Evolutionary conservation across 2,329 filamentous ascomycete genomes (phyloP).

Genomic region (Pseudocercospora musae): DNA sequence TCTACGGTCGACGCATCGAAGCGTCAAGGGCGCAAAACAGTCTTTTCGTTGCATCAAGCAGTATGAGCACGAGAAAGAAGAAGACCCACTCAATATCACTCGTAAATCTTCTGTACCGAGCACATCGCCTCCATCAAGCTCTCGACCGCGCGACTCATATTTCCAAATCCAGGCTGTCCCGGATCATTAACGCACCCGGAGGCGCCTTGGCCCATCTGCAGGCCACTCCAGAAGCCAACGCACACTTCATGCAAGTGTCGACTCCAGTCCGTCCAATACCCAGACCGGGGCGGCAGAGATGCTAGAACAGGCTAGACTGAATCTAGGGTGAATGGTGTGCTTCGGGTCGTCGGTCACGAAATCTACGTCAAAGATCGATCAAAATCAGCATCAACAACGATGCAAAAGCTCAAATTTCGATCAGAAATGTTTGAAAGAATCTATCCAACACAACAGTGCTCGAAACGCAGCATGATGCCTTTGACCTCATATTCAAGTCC

Average conservation of each 20-base stretch:
- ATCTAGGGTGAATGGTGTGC: constrained; percentile 5
- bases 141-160: no score
- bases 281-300: neutral
- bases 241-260: neutral
- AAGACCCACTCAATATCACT: no score
- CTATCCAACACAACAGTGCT: no score
- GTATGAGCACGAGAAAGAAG: no score
- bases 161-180: neutral
- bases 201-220: neutral
- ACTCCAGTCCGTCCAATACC: neutral
- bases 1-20: no score
- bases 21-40: no score
- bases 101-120: no score
- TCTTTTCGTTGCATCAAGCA: no score
- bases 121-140: no score
- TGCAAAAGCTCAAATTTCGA: neutral
- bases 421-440: no score
- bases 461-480: no score
- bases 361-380: neutral
- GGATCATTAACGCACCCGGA: neutral
- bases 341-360: constrained; percentile 8
- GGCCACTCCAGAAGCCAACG: neutral
- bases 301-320: neutral
- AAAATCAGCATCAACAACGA: neutral
- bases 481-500: no score